phyloP scores from a whole-genome alignment of 2,329 filamentous ascomycete genomes.

The Cladosporium sp. region DNA sequence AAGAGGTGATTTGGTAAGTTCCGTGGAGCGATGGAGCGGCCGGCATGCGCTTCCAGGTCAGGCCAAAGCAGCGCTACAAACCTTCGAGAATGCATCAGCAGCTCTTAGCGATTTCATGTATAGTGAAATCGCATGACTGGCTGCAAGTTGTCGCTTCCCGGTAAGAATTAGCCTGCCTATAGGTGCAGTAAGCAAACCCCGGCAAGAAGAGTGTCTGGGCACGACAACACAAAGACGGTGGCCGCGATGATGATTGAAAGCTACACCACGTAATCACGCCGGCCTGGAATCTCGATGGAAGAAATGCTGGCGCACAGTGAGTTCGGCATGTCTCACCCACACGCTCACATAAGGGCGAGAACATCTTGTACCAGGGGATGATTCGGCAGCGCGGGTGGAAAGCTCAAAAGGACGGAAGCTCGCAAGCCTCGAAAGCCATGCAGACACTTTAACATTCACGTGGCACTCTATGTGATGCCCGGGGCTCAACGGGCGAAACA shows the following conservation, averaged over 20 bases:
- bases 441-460: neutral
- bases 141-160: neutral
- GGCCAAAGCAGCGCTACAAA: neutral
- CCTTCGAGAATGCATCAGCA: neutral
- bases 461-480: slow-evolving; percentile 12
- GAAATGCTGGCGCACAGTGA: neutral
- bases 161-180: neutral
- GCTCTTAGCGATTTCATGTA: slow-evolving; percentile 3
- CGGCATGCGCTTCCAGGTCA: neutral
- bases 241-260: neutral
- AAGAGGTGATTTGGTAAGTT: neutral
- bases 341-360: slow-evolving; percentile 8
- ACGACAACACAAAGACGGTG: neutral
- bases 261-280: neutral
- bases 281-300: neutral
- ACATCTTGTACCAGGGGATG: slow-evolving; percentile 1
- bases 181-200: neutral
- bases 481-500: slow-evolving; percentile 15
- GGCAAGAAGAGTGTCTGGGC: neutral
- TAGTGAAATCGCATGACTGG: neutral
- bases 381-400: neutral
- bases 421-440: neutral
- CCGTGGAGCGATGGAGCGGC: neutral
- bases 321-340: neutral
- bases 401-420: neutral